A percentile compares a stretch with the other conserved stretches of the same genome.
Evolutionary conservation across 2,329 filamentous ascomycete species (phyloP).

Genomic region (Penicillium sp.): DNA sequence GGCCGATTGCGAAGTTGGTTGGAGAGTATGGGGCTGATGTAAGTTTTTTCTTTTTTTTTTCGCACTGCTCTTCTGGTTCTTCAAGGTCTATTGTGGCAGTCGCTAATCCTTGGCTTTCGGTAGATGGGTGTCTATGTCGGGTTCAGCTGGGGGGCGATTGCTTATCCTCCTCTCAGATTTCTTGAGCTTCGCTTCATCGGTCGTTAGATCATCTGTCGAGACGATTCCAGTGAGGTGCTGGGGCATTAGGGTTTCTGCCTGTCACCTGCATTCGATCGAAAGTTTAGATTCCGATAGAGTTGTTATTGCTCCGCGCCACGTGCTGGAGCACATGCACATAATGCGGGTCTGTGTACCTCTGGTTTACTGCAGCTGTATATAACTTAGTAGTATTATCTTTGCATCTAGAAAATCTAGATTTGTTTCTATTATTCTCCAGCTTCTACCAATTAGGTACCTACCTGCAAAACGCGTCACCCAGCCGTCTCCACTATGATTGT

Average conservation of each 20-base stretch:
- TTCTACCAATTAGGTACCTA: too few relatives aligned
- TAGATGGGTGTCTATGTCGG: conserved; percentile 59
- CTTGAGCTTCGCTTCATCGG: conserved; percentile 51
- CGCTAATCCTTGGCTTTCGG: conserved; percentile 11
- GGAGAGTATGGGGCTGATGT: conserved; percentile 58
- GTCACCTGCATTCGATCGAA: neutral
- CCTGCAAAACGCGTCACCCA: too few relatives aligned
- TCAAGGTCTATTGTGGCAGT: conserved; percentile 4
- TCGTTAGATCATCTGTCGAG: conserved; percentile 31
- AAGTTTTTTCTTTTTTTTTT: conserved; percentile 35
- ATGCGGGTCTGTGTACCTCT: too few relatives aligned
- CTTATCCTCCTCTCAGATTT: conserved; percentile 54
- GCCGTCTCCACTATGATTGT: too few relatives aligned
- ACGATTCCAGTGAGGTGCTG: too few relatives aligned
- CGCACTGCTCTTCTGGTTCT: too few relatives aligned
- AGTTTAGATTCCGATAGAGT: neutral
- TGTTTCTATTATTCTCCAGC: too few relatives aligned
- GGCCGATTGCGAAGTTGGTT: conserved; percentile 57
- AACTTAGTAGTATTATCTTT: too few relatives aligned
- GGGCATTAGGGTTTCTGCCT: too few relatives aligned
- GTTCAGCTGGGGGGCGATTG: conserved; percentile 56
- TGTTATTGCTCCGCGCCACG: neutral
- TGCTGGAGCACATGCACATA: neutral
- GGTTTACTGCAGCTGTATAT: too few relatives aligned
- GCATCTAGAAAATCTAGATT: too few relatives aligned